phyloP scores from a whole-genome alignment of 495 filamentous ascomycete genomes.

The Rusavskia elegans region DNA sequence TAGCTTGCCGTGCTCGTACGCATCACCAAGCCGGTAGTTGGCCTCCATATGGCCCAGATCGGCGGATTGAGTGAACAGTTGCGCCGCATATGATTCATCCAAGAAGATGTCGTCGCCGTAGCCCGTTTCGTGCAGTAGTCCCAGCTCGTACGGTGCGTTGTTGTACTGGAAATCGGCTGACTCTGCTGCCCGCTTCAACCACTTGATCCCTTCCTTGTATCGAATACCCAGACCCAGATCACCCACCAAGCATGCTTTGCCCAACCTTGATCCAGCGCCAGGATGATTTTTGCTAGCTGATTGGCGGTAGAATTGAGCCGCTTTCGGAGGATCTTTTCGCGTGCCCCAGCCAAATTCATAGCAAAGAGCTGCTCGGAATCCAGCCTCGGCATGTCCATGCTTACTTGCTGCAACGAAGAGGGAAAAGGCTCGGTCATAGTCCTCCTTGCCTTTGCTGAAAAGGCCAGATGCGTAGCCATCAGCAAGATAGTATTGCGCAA shows the following conservation, averaged over 20 bases:
- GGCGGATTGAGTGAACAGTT: constrained; percentile 86
- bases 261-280: constrained; percentile 83
- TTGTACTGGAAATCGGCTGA: constrained; percentile 84
- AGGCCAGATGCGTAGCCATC: constrained; percentile 90
- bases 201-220: constrained; percentile 89
- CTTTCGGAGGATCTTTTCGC: constrained; percentile 72
- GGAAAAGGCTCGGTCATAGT: constrained; percentile 78
- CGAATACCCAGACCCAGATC: constrained; percentile 72
- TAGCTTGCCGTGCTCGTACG: constrained; percentile 85
- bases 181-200: constrained; percentile 87
- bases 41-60: constrained; percentile 82
- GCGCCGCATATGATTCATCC: constrained; percentile 79
- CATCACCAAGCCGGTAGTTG: constrained; percentile 76
- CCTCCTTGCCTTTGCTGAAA: constrained; percentile 82
- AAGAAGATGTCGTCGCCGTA: constrained; percentile 85
- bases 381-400: constrained; percentile 93
- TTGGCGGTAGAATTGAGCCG: constrained; percentile 81
- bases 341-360: constrained; percentile 98
- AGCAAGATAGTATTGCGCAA: constrained; percentile 92
- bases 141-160: constrained; percentile 80
- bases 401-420: constrained; percentile 90
- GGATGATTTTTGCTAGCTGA: constrained; percentile 88
- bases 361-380: constrained; percentile 82
- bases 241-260: constrained; percentile 72
- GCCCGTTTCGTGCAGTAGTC: constrained; percentile 70